Base-by-base conservation (phyloP, 192 early-diverging fungal species). In the Irineochytrium annulatum region DNA sequence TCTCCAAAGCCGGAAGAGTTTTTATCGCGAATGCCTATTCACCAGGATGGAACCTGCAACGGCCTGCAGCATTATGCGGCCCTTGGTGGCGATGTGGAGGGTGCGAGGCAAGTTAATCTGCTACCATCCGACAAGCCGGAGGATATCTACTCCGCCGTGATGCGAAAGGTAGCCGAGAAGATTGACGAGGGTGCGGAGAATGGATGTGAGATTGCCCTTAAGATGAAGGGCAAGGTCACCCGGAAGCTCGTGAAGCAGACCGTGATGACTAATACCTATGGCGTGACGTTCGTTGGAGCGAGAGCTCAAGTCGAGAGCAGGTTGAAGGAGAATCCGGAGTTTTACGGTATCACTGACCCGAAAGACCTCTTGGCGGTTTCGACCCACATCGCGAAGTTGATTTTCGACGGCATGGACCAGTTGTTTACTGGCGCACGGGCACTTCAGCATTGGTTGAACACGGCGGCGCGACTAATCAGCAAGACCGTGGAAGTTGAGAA, bases 201-300 rank as follows among this genome's bases (percentile, higher is more conserved):
- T 2, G 90, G 85, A n/a, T 45, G 54, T 46, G 63, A 57, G 52
- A 27, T 33, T 11, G 28, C 28, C 24, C 20, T n/a, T 33, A 32
- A 45, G 2, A 77, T 94, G 59, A 57, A 77, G 27, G 81, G 78
- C 58, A 81, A 81, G 57, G 76, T 99, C 41, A 88, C 82, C 8
- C 87, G 96, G 49, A 95, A 95, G 77, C 82, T 99, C 35, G 92
- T 99, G 52, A 99, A 99, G 76, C 94, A 99, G 63, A 95, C 96
- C 0, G 94, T 99, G 61, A 99, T 99, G 96, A 99, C 96, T 49
- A 96, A 94, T 67, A 94, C 95, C 3, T 99, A 99, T 48, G 96
- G 96, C 29, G 96, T 99, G 48, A 99, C 96, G 1, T 89, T 95
- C 62, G 78, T 99, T 24, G 96, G 96, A 30, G 95, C 95, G 3